Conservation (phyloP, 192 early-diverging fungal genomes). For the Coemansia sp. region DNA sequence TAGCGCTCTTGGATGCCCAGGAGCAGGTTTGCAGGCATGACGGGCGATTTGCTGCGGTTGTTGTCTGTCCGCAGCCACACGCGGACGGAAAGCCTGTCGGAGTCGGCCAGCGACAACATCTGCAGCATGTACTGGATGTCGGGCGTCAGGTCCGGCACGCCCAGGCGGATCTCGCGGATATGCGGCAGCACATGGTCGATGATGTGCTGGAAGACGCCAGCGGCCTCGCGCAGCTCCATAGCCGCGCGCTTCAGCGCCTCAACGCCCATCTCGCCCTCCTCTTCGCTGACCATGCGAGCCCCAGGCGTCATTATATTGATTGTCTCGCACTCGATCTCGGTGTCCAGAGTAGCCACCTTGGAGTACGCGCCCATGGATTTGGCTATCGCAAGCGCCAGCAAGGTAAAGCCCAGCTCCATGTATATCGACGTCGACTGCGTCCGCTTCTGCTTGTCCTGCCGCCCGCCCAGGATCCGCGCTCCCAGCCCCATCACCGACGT, state of each 20-base stretch:
- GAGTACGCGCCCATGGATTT: constrained; percentile 53
- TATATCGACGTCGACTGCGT: constrained; percentile 47
- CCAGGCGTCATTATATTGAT: constrained; percentile 48
- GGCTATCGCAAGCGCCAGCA: constrained; percentile 41
- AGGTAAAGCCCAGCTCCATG: constrained; percentile 47
- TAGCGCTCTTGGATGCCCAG: constrained; percentile 51
- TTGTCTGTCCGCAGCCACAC: constrained; percentile 48
- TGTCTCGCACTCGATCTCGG: constrained; percentile 48
- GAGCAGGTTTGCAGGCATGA: constrained; percentile 47
- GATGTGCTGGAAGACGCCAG: constrained; percentile 45
- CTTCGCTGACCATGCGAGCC: constrained; percentile 9
- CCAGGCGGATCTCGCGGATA: constrained; percentile 21
- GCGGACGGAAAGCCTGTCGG: constrained; percentile 49
- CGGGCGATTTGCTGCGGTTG: constrained; percentile 44
- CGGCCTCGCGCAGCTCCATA: constrained; percentile 49
- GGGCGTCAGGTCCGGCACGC: constrained; percentile 44
- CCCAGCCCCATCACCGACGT: background rate
- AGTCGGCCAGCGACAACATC: constrained; percentile 49
- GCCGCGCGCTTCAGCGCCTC: constrained; percentile 46
- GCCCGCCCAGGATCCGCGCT: constrained; percentile 20
- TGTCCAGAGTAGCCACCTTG: constrained; percentile 43
- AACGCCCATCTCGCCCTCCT: constrained; percentile 43
- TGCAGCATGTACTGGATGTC: constrained; percentile 54
- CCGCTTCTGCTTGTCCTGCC: constrained; percentile 36
- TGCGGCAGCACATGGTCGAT: constrained; percentile 43